Percentiles rank a stretch among this genome's conserved stretches.
Conservation (phyloP, 2,329 filamentous ascomycete species). For the Sclerotinia nivalis region DNA sequence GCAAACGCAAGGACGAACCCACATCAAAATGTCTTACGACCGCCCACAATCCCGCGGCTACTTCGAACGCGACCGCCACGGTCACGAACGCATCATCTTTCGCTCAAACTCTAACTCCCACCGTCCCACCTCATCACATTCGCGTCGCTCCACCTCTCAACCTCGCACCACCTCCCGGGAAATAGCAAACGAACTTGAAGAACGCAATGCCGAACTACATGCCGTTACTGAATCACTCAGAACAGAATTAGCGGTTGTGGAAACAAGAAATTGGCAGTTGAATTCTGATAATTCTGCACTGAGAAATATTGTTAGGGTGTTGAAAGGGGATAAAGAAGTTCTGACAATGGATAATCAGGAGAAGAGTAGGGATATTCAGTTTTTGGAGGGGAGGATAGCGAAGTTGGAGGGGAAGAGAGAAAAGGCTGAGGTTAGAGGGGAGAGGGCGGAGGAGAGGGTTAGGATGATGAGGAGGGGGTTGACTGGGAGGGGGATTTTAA, state of each 20-base stretch:
- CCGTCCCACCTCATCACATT: neutral
- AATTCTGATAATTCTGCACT: neutral
- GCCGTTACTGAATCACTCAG: neutral
- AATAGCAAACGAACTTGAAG: slow-evolving; percentile 11
- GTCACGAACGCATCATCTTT: neutral
- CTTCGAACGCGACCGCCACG: neutral
- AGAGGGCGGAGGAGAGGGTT: slow-evolving; percentile 5
- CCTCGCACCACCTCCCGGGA: neutral
- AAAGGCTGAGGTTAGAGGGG: neutral
- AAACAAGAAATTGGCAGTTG: neutral
- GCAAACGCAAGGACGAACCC: no score
- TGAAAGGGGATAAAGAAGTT: neutral
- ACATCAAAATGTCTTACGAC: slow-evolving; percentile 12
- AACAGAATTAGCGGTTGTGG: neutral
- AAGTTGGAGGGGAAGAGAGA: neutral
- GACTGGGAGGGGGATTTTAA: neutral
- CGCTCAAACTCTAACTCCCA: neutral
- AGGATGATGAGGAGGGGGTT: slow-evolving; percentile 14
- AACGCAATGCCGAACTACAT: neutral
- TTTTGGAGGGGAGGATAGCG: neutral
- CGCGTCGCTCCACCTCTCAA: neutral
- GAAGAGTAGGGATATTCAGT: neutral
- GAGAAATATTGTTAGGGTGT: neutral
- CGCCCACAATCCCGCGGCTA: neutral
- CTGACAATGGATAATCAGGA: neutral